phyloP scores from a whole-genome alignment of 352 stramenopile genomes.

The Globisporangium spinosum region DNA sequence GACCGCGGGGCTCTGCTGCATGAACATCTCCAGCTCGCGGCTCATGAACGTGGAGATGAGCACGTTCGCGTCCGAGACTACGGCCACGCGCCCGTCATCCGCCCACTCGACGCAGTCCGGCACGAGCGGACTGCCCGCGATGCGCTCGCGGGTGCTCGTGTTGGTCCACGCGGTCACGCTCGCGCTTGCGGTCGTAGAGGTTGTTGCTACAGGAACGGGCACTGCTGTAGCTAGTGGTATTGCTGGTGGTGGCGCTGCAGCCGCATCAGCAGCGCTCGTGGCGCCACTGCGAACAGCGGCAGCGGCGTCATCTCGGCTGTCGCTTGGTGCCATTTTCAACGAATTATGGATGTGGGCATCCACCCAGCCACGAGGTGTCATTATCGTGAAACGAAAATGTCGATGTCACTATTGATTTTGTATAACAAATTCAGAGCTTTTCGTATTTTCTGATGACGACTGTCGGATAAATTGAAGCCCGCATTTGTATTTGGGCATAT shows the following conservation, averaged over 20 bases:
- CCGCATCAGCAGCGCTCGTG: background rate
- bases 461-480: no score
- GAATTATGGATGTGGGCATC: background rate
- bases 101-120: conserved; percentile 65
- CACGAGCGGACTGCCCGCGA: conserved; percentile 65
- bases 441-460: no score
- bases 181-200: background rate
- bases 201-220: background rate
- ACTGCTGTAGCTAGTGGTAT: no score
- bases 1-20: conserved; percentile 66
- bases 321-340: conserved; percentile 2
- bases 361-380: background rate
- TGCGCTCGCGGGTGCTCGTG: conserved; percentile 58
- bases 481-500: no score
- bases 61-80: conserved; percentile 72
- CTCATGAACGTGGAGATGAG: conserved; percentile 77
- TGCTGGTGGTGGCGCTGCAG: background rate
- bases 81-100: conserved; percentile 65
- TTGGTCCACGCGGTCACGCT: conserved; percentile 22
- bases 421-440: no score
- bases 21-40: conserved; percentile 77
- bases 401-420: background rate
- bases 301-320: background rate
- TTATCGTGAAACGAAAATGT: background rate
- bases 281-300: background rate